A percentile compares a stretch with the other conserved stretches of the same genome.
Conservation (phyloP, 2,329 filamentous ascomycete genomes). For the Pezicula radicicola region DNA sequence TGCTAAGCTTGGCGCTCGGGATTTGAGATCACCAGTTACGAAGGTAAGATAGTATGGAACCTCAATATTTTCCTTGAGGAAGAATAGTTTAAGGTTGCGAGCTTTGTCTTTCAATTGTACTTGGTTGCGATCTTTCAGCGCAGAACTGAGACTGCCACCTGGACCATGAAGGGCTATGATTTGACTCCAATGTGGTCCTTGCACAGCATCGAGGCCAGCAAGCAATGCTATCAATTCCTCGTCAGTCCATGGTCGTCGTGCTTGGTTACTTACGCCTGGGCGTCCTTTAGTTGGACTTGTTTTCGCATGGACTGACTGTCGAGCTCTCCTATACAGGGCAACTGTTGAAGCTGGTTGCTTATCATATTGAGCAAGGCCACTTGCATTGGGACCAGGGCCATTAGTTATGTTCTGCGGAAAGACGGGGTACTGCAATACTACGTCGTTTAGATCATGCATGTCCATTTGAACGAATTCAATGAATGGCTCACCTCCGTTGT, state of each 20-base stretch:
- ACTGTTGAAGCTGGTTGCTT: slow-evolving; percentile 44
- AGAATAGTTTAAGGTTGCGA: slow-evolving; percentile 85
- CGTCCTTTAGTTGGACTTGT: slow-evolving; percentile 47
- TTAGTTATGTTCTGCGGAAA: slow-evolving; percentile 2
- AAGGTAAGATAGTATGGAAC: slow-evolving; percentile 85
- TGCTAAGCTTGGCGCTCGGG: slow-evolving; percentile 73
- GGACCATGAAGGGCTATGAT: slow-evolving; percentile 82
- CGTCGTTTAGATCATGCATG: not conserved
- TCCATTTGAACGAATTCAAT: not conserved
- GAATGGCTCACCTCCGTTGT: slow-evolving; percentile 12
- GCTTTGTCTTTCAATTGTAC: slow-evolving; percentile 93
- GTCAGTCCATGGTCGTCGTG: slow-evolving; percentile 78
- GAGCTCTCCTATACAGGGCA: slow-evolving; percentile 54
- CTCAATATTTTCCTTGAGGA: slow-evolving; percentile 86
- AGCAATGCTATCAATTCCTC: slow-evolving; percentile 90
- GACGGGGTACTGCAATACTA: no score
- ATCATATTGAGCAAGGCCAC: slow-evolving; percentile 22
- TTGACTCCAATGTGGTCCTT: slow-evolving; percentile 90
- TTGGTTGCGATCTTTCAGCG: slow-evolving; percentile 84
- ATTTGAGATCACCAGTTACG: slow-evolving; percentile 87
- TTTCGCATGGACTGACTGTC: slow-evolving; percentile 51
- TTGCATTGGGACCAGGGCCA: not conserved
- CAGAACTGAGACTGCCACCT: slow-evolving; percentile 75
- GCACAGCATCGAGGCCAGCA: slow-evolving; percentile 82
- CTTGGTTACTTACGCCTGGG: slow-evolving; percentile 45